Evolutionary conservation across 345 rosid species (phyloP), one percentile per base, ranked within the genome.

Genomic region (Garcia nutans): DNA sequence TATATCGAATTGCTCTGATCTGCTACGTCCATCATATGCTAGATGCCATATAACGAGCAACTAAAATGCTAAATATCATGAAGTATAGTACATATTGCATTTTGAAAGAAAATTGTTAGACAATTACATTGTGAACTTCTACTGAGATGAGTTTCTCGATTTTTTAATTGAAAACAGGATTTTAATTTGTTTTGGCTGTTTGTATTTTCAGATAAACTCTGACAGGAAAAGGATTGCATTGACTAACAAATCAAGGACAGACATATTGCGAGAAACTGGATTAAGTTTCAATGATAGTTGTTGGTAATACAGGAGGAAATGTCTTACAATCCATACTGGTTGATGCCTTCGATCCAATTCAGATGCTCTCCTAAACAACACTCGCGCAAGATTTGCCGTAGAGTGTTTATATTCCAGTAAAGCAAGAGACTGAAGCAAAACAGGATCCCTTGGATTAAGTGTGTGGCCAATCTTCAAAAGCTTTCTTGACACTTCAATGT

Each of bases 281-380:
- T 23, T 20, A 7, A 33, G 13, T 55, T 78, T 33, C 22, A 63
- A 56, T 59, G 5, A 57, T 20, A 31, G 56, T 54, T 61, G 71
- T 54, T 16, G 63, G 61, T 57, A 47, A 62, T 6, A 57, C 26
- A 50, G 60, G 79, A 71, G 71, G 64, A 49, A 22, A 73, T 60
- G 47, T 70, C 98, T 96, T 89, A 96, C 99, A 74, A 96, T 86
- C 99, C 99, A 96, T 60, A 96, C 94, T 56, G 97, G 96, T 80
- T 96, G 98, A 82, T 92, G 98, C 80, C 80, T 87, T 49, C 96
- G 92, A 80, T 93, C 96, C 68, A 96, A 78, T 81, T 89, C 90
- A 60, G 97, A 87, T 74, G 99, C 99, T 85, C 77, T 87, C 78
- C 91, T 88, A 76, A 96, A 90, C 70, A 96, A 74, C 33, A 79